These are phyloP conservation scores for Lactarius evosmus DNA, from an alignment of 768 basidiomycete genomes.

Conservation along the genomic window DNA sequence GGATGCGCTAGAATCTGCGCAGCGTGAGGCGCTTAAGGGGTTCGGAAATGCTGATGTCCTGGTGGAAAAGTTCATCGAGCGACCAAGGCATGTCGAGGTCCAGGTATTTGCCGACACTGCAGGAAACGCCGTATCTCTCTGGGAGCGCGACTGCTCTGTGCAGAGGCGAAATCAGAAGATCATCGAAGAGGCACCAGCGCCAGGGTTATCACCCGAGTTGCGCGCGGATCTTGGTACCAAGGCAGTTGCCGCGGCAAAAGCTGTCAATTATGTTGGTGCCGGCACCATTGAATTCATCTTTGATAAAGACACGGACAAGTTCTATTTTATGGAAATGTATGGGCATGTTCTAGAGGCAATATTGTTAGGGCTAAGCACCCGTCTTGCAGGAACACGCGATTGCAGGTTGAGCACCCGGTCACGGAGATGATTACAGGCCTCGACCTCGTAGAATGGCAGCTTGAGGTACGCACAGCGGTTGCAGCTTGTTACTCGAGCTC, in stretches of 20 bases:
- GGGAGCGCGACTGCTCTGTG: slow-evolving; percentile 93
- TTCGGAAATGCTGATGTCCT: slow-evolving; percentile 87
- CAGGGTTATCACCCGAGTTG: slow-evolving; percentile 75
- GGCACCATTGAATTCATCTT: slow-evolving; percentile 98
- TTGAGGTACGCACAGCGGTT: slow-evolving; percentile 50
- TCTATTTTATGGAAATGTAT: slow-evolving; percentile 96
- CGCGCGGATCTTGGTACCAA: slow-evolving; percentile 79
- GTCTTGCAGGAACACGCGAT: slow-evolving; percentile 65
- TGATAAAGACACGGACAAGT: slow-evolving; percentile 81
- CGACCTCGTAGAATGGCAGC: slow-evolving; percentile 94
- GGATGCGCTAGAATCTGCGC: slow-evolving; percentile 81
- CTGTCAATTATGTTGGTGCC: slow-evolving; percentile 88
- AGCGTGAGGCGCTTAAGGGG: slow-evolving; percentile 82
- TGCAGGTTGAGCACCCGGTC: slow-evolving; percentile 90
- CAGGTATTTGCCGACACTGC: slow-evolving; percentile 86
- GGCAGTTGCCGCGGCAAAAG: slow-evolving; percentile 88
- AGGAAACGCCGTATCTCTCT: slow-evolving; percentile 87
- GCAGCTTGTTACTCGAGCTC: slow-evolving; percentile 2
- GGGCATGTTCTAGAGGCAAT: slow-evolving; percentile 28
- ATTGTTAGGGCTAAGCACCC: background rate
- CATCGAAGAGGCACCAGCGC: slow-evolving; percentile 93
- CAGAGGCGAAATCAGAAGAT: slow-evolving; percentile 94
- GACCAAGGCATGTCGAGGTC: slow-evolving; percentile 89
- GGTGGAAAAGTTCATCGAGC: slow-evolving; percentile 84
- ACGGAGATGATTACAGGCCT: slow-evolving; percentile 94